Base-by-base conservation (phyloP, 2,329 filamentous ascomycete genomes). In the Phialophora macrospora region DNA sequence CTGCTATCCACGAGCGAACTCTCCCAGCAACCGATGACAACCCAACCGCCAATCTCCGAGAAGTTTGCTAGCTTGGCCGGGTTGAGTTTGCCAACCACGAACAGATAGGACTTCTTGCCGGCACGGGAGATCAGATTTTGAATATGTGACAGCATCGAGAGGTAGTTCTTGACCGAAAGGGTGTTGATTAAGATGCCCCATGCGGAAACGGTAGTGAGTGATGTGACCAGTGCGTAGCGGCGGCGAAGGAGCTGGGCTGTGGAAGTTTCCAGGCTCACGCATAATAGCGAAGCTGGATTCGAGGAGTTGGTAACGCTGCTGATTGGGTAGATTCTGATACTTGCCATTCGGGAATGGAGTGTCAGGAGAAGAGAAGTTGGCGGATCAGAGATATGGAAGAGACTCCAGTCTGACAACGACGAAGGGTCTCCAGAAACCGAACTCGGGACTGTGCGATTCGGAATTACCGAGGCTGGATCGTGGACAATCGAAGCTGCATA, bases 21-120 rank as follows among this genome's bases (percentile, higher is more conserved):
- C 80, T 99, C 95, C 95, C 95, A 99, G 78, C 95, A 99, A 2
- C 95, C 94, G 9, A 99, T 91, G 0, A 98, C 93, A 0, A 98
- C 93, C 95, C 95, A 99, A 17, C 93, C 94, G 51, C 93, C 94
- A 4, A 99, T 87, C 77, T 99, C 95, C 64, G 90, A 87, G 79
- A 99, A 99, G 78, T 99, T 99, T 56, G 95, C 95, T 24, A 99
- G 84, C 77, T 99, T 99, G 44, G 93, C 94, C 0, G 93, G 89
- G 74, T 98, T 99, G 28, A 99, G 83, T 77, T 98, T 98, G 65
- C 95, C 95, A 0, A 99, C 95, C 1, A 99, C 95, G 55, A 99
- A 92, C 1, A 94, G 92, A 77, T 99, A 99, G 76, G 87, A 90
- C 80, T 98, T 99, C 81, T 98, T 98, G 11, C 93, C 93, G 0